Evolutionary conservation across 345 rosid genomes (phyloP), one percentile per base, ranked within the genome.

Genomic region (Brassica rapa): DNA sequence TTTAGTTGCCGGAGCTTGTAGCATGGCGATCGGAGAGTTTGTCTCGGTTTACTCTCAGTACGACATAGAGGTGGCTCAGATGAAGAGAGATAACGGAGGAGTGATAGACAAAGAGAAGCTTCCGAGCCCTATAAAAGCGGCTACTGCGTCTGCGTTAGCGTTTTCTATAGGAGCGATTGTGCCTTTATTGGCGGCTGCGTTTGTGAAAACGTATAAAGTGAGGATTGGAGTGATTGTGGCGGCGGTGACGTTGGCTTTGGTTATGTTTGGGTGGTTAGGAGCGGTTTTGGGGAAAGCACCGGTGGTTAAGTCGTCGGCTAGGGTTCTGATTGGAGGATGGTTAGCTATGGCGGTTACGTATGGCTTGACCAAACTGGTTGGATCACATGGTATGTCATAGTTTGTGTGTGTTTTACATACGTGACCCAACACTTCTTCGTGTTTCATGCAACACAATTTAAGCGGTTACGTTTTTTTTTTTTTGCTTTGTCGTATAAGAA

Each of bases 1-100:
- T 19, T 73, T 92, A 4, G 93, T 94, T 0, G 97, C 97, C 1
- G 98, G 98, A 1, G 98, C 98, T 10, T 92, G 94, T 64, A 94
- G 98, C 86, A 94, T 94, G 98, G 96, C 97, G 4, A 92, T 94
- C 1, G 98, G 98, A 9, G 98, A 94, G 84, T 90, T 89, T 32
- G 98, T 94, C 19, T 94, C 98, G 0, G 98, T 94, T 10, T 86
- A 92, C 70, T 89, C 98, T 4, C 98, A 94, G 63, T 68, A 90
- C 6, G 98, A 94, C 66, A 87, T 92, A 6, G 93, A 94, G 77
- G 41, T 91, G 68, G 93, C 96, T 62, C 98, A 93, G 11, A 81
- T 85, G 78, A 88, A 86, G 60, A 81, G 98, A 67, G 85, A 88
- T 19, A 80, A 68, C 4, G 71, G 62, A 37, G 82, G 68, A 5